Conservation (phyloP, 306 rosid species). For the Dryas octopetala region DNA sequence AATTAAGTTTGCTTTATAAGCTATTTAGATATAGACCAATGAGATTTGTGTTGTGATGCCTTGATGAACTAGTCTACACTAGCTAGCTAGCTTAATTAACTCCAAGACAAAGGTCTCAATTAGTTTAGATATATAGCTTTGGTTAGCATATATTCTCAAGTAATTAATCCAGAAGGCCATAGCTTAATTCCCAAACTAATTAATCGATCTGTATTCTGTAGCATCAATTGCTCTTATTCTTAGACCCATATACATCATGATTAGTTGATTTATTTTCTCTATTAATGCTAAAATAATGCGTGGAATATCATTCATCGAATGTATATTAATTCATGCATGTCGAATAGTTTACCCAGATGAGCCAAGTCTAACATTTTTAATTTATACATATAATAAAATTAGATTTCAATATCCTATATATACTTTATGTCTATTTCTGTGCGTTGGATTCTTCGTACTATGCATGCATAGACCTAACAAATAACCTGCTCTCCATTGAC, state of each 20-base stretch:
- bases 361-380: background rate
- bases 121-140: background rate
- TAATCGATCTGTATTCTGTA: background rate
- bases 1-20: too few species aligned
- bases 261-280: background rate
- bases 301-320: background rate
- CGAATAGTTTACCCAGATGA: background rate
- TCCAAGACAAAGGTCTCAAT: background rate
- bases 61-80: background rate
- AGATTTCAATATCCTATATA: background rate
- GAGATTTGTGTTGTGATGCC: too few species aligned
- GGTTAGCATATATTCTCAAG: background rate
- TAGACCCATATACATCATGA: background rate
- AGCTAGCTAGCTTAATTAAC: background rate
- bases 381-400: background rate
- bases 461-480: conserved; percentile 16
- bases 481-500: conserved; percentile 32
- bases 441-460: conserved; percentile 10
- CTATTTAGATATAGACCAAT: too few species aligned
- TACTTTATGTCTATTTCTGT: background rate
- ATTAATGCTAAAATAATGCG: background rate
- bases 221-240: background rate
- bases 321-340: background rate
- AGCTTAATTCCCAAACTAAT: background rate
- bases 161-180: background rate